Percentiles rank a stretch among this genome's conserved stretches.
Conservation (phyloP, 805 yeast species). For the Tetrapisispora nanseiensis region DNA sequence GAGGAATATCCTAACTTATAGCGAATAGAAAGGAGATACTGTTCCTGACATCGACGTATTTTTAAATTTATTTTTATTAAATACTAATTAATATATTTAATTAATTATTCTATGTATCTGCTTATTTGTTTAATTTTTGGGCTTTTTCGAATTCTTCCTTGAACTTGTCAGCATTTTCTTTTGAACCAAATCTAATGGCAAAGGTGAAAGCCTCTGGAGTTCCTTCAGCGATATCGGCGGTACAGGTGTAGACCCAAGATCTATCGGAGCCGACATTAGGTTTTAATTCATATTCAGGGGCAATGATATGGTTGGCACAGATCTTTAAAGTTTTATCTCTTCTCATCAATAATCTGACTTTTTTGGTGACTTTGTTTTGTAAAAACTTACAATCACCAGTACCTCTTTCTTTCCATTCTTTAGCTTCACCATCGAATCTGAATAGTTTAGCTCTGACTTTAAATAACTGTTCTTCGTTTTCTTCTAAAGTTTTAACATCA, state of each 20-base stretch:
- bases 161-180: constrained; percentile 90
- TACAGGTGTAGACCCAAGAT: constrained; percentile 94
- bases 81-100: neutral
- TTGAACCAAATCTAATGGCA: constrained; percentile 89
- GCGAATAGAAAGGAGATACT: too few relatives aligned
- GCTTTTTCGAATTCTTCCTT: constrained; percentile 87
- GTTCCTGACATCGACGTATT: neutral
- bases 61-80: neutral
- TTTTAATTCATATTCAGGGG: constrained; percentile 71
- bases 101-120: neutral
- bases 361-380: constrained; percentile 72
- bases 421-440: constrained; percentile 72
- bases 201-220: constrained; percentile 91
- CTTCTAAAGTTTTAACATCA: constrained; percentile 93
- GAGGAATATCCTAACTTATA: too few relatives aligned
- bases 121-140: constrained; percentile 52
- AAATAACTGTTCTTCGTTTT: constrained; percentile 69
- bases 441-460: constrained; percentile 93
- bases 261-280: constrained; percentile 96
- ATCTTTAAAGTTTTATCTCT: constrained; percentile 97
- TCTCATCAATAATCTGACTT: constrained; percentile 92
- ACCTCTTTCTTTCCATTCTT: constrained; percentile 99
- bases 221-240: constrained; percentile 93
- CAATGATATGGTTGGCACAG: constrained; percentile 91
- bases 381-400: constrained; percentile 96